Evolutionary conservation across 805 yeast species (phyloP).

Genomic region (Nakazawaea molendinolei): DNA sequence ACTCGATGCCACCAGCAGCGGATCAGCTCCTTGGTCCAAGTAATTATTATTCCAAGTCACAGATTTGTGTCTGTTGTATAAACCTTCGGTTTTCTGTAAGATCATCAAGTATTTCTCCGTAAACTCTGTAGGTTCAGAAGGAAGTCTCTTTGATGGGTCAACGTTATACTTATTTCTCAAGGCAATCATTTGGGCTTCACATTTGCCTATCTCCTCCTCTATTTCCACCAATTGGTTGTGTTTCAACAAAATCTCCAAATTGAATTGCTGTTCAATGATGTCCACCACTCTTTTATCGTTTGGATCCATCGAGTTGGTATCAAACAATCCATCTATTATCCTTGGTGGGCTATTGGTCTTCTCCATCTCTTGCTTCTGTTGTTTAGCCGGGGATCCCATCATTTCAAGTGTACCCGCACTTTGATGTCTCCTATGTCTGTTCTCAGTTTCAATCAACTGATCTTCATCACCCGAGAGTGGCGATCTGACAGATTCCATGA

Average conservation of each 20-base stretch:
- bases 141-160: slow-evolving; percentile 31
- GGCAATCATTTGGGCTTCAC: slow-evolving; percentile 50
- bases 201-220: slow-evolving; percentile 47
- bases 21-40: slow-evolving; percentile 1
- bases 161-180: slow-evolving; percentile 39
- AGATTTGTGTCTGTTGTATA: slow-evolving; percentile 14
- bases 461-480: slow-evolving; percentile 12
- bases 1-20: slow-evolving; percentile 1
- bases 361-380: neutral
- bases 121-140: slow-evolving; percentile 37
- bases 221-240: slow-evolving; percentile 48
- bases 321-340: slow-evolving; percentile 8
- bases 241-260: slow-evolving; percentile 52
- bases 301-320: neutral
- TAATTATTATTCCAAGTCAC: slow-evolving; percentile 11
- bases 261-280: slow-evolving; percentile 36
- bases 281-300: slow-evolving; percentile 23
- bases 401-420: slow-evolving; percentile 9
- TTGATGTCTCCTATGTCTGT: slow-evolving; percentile 8
- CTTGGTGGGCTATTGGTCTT: slow-evolving; percentile 1
- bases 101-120: slow-evolving; percentile 33
- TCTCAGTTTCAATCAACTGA: neutral
- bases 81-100: slow-evolving; percentile 14
- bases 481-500: slow-evolving; percentile 9
- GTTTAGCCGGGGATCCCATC: neutral